Percentiles rank a stretch among this genome's conserved stretches.
Conservation (phyloP, 1,284 basidiomycete species). For the Cryptococcus jaspeensis region DNA sequence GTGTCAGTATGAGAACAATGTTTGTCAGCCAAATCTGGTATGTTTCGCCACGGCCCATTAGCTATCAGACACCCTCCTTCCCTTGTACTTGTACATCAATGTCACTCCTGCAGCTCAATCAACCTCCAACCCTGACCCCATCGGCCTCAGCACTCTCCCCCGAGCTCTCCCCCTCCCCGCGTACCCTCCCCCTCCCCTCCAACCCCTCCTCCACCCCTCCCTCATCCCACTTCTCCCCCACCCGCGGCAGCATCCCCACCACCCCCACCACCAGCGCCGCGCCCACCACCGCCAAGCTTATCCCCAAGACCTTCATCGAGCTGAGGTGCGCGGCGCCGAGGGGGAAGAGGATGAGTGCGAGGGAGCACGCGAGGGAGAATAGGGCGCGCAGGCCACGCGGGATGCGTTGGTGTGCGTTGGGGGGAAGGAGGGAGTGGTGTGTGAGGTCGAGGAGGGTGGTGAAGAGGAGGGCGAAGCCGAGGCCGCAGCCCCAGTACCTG, state of each 20-base stretch:
- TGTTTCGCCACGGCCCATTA: too few species aligned
- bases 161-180: too few species aligned
- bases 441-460: slow-evolving; percentile 45
- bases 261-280: slow-evolving; percentile 22
- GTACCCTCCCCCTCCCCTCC: slow-evolving; percentile 4
- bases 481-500: slow-evolving; percentile 50
- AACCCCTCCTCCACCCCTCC: slow-evolving; percentile 8
- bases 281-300: slow-evolving; percentile 28
- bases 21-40: too few species aligned
- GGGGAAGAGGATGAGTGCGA: slow-evolving; percentile 32
- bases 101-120: too few species aligned
- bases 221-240: not conserved
- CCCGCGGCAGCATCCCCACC: slow-evolving; percentile 20
- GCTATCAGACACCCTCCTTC: too few species aligned
- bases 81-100: too few species aligned
- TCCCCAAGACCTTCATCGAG: slow-evolving; percentile 21
- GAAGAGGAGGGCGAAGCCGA: slow-evolving; percentile 45
- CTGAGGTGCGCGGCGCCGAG: slow-evolving; percentile 14
- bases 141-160: too few species aligned
- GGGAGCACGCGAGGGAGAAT: slow-evolving; percentile 15
- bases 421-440: slow-evolving; percentile 33
- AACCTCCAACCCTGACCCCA: too few species aligned
- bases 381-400: slow-evolving; percentile 13
- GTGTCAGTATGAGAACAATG: too few species aligned
- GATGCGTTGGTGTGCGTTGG: not conserved